Base-by-base conservation (phyloP, 257 asterid genomes). In the Lavandula angustifolia region DNA sequence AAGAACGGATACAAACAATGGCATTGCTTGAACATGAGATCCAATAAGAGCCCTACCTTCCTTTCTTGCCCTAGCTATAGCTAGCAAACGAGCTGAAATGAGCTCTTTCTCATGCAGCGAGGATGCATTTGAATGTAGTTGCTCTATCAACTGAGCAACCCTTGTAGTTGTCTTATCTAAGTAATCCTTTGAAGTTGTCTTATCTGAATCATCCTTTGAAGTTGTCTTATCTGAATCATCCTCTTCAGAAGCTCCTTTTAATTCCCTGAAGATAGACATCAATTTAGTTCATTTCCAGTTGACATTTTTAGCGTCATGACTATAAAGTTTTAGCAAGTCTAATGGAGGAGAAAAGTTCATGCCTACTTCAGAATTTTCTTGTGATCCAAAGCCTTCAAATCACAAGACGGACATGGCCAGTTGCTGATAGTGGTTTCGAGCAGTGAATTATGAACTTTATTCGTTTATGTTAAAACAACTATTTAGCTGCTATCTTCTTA, bases 11-110 rank as follows among this genome's bases (percentile, higher is more conserved):
- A 91, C 80, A 40, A 91, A 84, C 79, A 91, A 73, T 40, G 98
- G 86, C 94, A 91, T 86, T 68, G 98, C 89, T 69, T 82, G 98
- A 63, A 85, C 84, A 69, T 91, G 96, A 14, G 96, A 81, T 75
- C 95, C 90, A 71, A 91, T 84, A 53, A 88, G 85, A 71, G 76
- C 76, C 10, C 98, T 83, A 16, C 84, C 94, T 76, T 82, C 95
- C 82, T 83, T 88, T 78, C 96, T 84, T 56, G 96, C 74, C 80
- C 80, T 86, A 53, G 87, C 88, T 62, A 88, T 84, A 58, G 91
- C 89, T 27, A 88, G 87, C 87, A 91, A 79, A 58, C 90, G 87
- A 69, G 98, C 88, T n/a, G 98, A 84, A 65, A 79, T 84, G 51
- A 91, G 96, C 66, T 91, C 96, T 73, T 73, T 91, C 78, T 88